phyloP scores from a whole-genome alignment of 163 green algal species.

The Coccomyxa subellipsoidea region DNA sequence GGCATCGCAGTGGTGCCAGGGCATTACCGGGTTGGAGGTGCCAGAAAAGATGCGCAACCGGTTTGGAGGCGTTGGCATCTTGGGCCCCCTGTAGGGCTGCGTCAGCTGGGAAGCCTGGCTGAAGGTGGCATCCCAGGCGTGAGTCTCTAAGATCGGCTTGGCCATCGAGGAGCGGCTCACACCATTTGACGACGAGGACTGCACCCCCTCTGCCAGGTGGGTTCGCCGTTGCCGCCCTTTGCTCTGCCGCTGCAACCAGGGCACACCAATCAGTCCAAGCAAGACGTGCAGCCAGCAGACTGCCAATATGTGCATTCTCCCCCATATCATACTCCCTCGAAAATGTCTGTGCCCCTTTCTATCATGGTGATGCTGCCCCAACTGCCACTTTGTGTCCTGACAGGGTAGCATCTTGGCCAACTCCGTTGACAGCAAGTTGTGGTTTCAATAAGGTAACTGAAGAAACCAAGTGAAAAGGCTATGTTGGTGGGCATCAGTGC shows the following conservation, averaged over 20 bases:
- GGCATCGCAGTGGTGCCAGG: background rate
- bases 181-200: background rate
- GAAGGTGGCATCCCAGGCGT: background rate
- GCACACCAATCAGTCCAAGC: no score
- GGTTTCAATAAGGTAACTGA: background rate
- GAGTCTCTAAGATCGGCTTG: conserved; percentile 6
- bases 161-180: background rate
- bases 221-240: background rate
- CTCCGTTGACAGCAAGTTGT: background rate
- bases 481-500: no score
- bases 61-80: conserved; percentile 26
- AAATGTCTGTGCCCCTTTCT: no score
- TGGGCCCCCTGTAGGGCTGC: conserved; percentile 9
- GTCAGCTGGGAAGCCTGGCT: background rate
- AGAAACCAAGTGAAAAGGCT: background rate
- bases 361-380: no score
- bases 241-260: background rate
- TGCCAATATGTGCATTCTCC: no score
- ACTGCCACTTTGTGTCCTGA: no score
- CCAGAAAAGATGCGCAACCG: conserved; percentile 88
- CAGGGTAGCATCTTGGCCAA: no score
- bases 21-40: conserved; percentile 77
- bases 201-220: background rate
- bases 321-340: no score
- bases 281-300: no score